phyloP scores from a whole-genome alignment of 352 stramenopile genomes.

The Hyaloperonospora arabidopsidis region DNA sequence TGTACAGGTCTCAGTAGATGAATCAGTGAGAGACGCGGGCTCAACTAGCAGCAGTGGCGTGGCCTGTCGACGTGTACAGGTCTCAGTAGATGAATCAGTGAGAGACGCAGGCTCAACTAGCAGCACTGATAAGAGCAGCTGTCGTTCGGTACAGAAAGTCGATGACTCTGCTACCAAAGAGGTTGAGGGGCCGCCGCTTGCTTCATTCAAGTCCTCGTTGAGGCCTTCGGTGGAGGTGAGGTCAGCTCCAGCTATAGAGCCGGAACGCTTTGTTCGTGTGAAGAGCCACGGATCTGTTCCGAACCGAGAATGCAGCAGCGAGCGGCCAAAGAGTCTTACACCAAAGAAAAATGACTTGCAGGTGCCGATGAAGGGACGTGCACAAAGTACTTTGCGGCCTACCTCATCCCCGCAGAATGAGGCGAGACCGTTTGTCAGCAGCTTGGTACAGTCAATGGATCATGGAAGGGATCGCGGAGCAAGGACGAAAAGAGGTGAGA shows the following conservation, averaged over 20 bases:
- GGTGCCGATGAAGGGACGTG: conserved; percentile 20
- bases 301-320: conserved; percentile 7
- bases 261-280: conserved; percentile 15
- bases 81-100: conserved; percentile 7
- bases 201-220: conserved; percentile 48
- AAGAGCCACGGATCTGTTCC: conserved; percentile 4
- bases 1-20: conserved; percentile 24
- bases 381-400: conserved; percentile 30
- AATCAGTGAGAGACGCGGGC: background rate
- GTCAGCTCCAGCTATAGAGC: conserved; percentile 9
- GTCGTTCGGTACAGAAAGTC: conserved; percentile 24
- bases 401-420: conserved; percentile 28
- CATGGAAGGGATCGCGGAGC: conserved; percentile 15
- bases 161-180: conserved; percentile 8
- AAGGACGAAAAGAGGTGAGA: conserved; percentile 12
- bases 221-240: conserved; percentile 40
- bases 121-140: background rate
- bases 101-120: background rate
- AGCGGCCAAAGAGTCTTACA: conserved; percentile 7
- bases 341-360: conserved; percentile 21
- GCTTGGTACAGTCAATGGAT: conserved; percentile 27
- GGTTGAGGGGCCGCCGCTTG: conserved; percentile 2
- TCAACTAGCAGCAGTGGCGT: conserved; percentile 17
- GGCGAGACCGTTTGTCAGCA: conserved; percentile 34
- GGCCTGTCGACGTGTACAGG: conserved; percentile 40